Conservation (phyloP, 306 rosid genomes). For the Cucurbita ficifolia region DNA sequence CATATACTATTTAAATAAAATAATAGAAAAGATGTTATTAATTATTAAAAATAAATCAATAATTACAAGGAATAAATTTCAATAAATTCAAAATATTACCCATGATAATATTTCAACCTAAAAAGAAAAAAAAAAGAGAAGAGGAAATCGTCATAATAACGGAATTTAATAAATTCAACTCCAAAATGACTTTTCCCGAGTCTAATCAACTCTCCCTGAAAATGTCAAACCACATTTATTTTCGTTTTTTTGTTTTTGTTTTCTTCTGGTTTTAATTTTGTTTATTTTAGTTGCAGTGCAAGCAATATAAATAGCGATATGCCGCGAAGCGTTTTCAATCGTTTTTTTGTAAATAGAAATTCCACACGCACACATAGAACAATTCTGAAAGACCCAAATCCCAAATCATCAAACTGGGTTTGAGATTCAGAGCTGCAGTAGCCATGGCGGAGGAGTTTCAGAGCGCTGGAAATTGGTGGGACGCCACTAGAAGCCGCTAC, state of each 20-base stretch:
- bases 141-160: background rate
- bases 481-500: conserved; percentile 42
- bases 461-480: conserved; percentile 83
- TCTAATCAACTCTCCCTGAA: conserved; percentile 46
- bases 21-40: too few relatives aligned
- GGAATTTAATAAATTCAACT: conserved; percentile 17
- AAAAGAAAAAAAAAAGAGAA: background rate
- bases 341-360: conserved; percentile 22
- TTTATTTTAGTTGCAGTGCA: conserved; percentile 7
- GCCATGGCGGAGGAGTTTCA: conserved; percentile 87
- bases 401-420: background rate
- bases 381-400: background rate
- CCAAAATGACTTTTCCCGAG: conserved; percentile 32
- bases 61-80: too few relatives aligned
- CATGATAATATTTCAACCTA: too few relatives aligned
- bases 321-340: conserved; percentile 61
- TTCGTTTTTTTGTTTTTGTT: conserved; percentile 14
- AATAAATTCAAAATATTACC: too few relatives aligned
- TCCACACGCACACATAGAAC: background rate
- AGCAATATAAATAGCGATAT: conserved; percentile 52
- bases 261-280: conserved; percentile 8
- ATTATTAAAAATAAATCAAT: too few relatives aligned
- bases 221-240: conserved; percentile 46
- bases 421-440: background rate
- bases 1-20: too few relatives aligned